Evolutionary conservation across 495 filamentous ascomycete species (phyloP).

Genomic region (Talaromyces stipitatus): DNA sequence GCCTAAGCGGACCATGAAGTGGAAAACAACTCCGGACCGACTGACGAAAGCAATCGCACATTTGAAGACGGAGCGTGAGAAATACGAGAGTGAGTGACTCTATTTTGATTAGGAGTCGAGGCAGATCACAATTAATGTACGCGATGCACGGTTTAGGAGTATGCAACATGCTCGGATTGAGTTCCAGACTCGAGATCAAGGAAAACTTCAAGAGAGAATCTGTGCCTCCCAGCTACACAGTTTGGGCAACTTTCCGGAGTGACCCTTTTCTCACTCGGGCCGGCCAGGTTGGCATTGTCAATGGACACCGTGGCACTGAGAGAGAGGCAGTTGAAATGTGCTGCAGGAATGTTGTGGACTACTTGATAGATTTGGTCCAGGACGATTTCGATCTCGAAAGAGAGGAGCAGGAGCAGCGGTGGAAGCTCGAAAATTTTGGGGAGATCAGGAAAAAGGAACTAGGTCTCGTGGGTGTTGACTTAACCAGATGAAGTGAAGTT

Average conservation of each 20-base stretch:
- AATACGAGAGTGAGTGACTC: conserved; percentile 7
- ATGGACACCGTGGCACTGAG: not conserved
- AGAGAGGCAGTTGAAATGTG: conserved; percentile 14
- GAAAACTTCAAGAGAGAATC: not conserved
- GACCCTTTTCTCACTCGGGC: conserved; percentile 28
- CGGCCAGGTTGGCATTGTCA: conserved; percentile 18
- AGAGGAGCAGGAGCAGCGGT: not conserved
- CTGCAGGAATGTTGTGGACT: conserved; percentile 16
- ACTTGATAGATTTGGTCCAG: conserved; percentile 20
- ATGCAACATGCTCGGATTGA: conserved; percentile 16
- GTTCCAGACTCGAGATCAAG: conserved; percentile 11
- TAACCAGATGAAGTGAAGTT: not conserved
- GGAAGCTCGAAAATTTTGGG: not conserved
- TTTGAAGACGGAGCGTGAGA: not conserved
- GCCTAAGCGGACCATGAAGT: not conserved
- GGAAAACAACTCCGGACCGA: conserved; percentile 13
- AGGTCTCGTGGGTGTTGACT: not conserved
- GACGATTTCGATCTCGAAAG: conserved; percentile 16
- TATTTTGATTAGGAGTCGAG: not conserved
- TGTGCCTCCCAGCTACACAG: conserved; percentile 8
- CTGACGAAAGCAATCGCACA: conserved; percentile 5
- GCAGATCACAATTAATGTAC: not conserved
- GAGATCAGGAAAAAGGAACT: not conserved
- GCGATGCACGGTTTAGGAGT: conserved; percentile 11
- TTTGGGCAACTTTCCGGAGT: conserved; percentile 16